Base-by-base conservation (phyloP, 371 early-diverging fungal genomes). In the Rhizopus microsporus region DNA sequence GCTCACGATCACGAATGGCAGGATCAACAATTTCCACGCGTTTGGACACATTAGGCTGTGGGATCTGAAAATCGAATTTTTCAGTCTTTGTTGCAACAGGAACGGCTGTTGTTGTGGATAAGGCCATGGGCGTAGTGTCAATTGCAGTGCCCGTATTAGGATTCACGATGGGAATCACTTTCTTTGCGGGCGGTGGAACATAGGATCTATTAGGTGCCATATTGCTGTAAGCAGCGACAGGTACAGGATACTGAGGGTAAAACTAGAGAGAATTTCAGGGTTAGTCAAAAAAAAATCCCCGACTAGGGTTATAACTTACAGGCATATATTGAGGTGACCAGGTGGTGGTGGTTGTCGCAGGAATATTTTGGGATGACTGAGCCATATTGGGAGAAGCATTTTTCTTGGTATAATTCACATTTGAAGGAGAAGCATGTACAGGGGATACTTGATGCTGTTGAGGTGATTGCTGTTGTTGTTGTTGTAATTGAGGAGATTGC, bases 101-200 rank as follows among this genome's bases (percentile, higher is more conserved):
- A 52, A 76, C 51, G 48, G 58, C 23, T 23, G 23, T 23, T 23
- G 23, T 23, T 40, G 45, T 17, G 0, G 56, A 10, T 76, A 81
- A 33, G 9, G 51, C 45, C 8, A 51, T 62, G 7, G 53, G 51
- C 3, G 30, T 62, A 4, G 67, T 62, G 15, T 58, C 51, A 44
- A 90, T 75, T 50, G 85, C 84, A 37, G 83, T 68, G 58, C 83
- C 86, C 30, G 90, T 90, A 1, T 76, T 73, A 0, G 93, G 93
- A 61, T 92, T 77, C 53, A 88, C 84, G 59, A 93, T 93, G 35
- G 78, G 74, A 46, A 89, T 84, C n/a, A 71, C 70, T 59, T 73
- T 82, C 42, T 74, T 72, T 9, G 59, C 60, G 34, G 73, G 63
- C 44, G 69, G 68, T 44, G 78, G 78, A 8, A 75, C 67, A 58